Evolutionary conservation across 352 stramenopile species (phyloP), one percentile per base, ranked within the genome.

Genomic region (Phytopythium oedochilum): DNA sequence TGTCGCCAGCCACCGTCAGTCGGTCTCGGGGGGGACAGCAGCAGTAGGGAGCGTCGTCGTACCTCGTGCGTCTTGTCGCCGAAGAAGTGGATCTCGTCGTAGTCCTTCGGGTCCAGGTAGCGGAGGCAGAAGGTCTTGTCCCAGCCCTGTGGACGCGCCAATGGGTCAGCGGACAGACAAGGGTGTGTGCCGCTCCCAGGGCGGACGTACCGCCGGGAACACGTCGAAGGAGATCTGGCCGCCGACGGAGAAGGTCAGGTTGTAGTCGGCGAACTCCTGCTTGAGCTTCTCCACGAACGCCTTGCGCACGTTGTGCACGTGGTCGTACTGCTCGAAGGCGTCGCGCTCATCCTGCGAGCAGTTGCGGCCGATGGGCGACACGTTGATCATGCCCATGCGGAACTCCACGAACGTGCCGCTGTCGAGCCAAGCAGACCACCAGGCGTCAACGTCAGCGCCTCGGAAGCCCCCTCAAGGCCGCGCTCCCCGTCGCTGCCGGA

Each of bases 81-180:
- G 70, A 99, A 99, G 68, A 99, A 99, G 78, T 99, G 97, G 70
- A 99, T 97, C 69, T 99, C 95, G 66, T 99, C 96, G 78, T 98
- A 99, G 72, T 98, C 96, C 52, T 79, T 89, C 14, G 87, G 75
- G 53, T 88, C 75, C 34, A 97, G 66, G 77, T 96, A 99, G 51
- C 90, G 85, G 47, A 99, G 86, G 73, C 96, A 98, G 70, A 98
- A 99, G 1, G 97, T 99, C 86, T 99, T 99, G 80, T 99, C 97
- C 97, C 97, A 99, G 28, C 97, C 97, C 55, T 83, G 56, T 26
- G 25, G 59, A 51, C n/a, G 11, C 11, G 61, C 10, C n/a, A 26
- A 12, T 7, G n/a, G n/a, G 32, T 11, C 32, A 36, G 2, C 7
- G 15, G 2, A 6, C 32, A 36, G 7, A 6, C 8, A 40, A 7